These are phyloP conservation scores for Dactylella cylindrospora DNA, from an alignment of 2,329 filamentous ascomycete genomes.

Conservation along the genomic window DNA sequence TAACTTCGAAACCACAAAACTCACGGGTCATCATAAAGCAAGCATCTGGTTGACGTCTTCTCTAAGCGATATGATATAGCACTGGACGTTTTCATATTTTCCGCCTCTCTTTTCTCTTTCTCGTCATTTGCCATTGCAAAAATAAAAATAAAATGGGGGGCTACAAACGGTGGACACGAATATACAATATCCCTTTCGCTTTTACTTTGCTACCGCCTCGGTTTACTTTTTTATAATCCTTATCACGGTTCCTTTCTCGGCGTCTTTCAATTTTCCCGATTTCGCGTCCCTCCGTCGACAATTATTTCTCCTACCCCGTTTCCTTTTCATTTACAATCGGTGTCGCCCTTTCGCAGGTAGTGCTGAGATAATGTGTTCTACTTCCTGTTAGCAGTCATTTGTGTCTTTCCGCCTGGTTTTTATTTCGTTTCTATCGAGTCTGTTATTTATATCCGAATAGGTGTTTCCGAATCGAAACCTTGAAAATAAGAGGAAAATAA, in stretches of 20 bases:
- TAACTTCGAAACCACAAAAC: no score
- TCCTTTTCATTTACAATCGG: slow-evolving; percentile 14
- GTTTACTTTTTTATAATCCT: slow-evolving; percentile 32
- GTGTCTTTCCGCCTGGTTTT: slow-evolving; percentile 8
- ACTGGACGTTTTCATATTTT: slow-evolving; percentile 33
- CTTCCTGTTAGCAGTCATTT: slow-evolving; percentile 23
- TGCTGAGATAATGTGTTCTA: slow-evolving; percentile 21
- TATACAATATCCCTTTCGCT: slow-evolving; percentile 9
- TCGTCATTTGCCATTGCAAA: no score
- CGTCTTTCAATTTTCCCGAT: slow-evolving; percentile 14
- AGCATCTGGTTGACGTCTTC: slow-evolving; percentile 32
- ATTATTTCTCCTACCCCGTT: not conserved
- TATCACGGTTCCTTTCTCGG: slow-evolving; percentile 14
- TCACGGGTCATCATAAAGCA: slow-evolving; percentile 31
- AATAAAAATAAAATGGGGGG: slow-evolving; percentile 26
- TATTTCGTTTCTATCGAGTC: slow-evolving; percentile 19
- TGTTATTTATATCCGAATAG: no score
- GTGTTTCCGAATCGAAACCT: no score
- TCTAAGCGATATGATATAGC: slow-evolving; percentile 37
- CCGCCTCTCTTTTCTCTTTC: no score
- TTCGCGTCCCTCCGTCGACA: slow-evolving; percentile 14
- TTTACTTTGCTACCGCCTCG: slow-evolving; percentile 2
- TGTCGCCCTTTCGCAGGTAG: slow-evolving; percentile 32
- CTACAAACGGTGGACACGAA: no score
- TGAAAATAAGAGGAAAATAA: no score